Base-by-base conservation (phyloP, 192 early-diverging fungal species). In the Geranomyces michiganensis region DNA sequence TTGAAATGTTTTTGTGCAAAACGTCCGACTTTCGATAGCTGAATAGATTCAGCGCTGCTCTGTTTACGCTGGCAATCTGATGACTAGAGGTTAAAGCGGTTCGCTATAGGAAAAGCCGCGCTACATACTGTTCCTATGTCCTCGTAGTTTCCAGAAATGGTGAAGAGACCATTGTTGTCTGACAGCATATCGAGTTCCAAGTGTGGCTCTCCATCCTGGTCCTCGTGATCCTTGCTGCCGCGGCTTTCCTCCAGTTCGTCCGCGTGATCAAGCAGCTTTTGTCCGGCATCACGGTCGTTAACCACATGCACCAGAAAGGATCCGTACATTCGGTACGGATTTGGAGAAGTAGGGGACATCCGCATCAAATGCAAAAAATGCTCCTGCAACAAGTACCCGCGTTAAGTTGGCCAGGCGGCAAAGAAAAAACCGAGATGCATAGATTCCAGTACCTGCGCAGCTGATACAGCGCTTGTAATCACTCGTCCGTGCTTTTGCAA, bases 271-370 rank as follows among this genome's bases (percentile, higher is more conserved):
- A 83, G 32, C 15, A 81, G 46, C 19, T 62, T 65, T 55, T 80
- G 74, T 0, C 76, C 82, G 24, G 65, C 56, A 32, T 70, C 73
- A 15, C 72, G 56, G 61, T 83, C 82, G 56, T 83, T 83, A 22
- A 83, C 24, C 31, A 76, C 67, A 45, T 80, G 62, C 31, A 81
- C 73, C 19, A 83, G 67, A 67, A 83, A 83, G 13, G 30, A 22
- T 14, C 76, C 82, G 31, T 81, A 83, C 30, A 83, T 22, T 19
- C 82, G 73, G 48, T 78, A 83, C 3, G 63, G 71, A 6, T 65
- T 44, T 22, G 77, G 51, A 33, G 72, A 74, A 32, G 78, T 62
- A 19, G 82, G 82, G 17, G 74, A 68, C 44, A 83, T 63, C 46
- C 80, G 84, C 6, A 83, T 19, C 1, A 83, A 26, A 6, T 66